Base-by-base conservation (phyloP, 2,329 filamentous ascomycete species). In the Corynespora cassiicola region DNA sequence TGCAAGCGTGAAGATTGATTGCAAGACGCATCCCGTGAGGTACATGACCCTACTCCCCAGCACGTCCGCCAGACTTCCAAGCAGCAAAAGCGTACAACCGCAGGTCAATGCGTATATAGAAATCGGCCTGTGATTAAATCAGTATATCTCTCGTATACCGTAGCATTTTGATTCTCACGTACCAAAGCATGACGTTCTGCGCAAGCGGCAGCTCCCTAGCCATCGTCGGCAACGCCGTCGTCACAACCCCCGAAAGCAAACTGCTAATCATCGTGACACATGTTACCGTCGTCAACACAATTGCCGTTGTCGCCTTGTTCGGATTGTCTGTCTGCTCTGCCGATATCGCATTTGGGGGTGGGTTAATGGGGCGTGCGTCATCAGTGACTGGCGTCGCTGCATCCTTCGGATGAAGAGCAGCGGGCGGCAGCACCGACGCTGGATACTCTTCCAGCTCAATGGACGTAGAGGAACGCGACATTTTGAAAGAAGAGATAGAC, bases 51-150 rank as follows among this genome's bases (percentile, higher is more conserved):
- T 58, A 27, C 68, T 71, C 0, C 78, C 78, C 3, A 80, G 65
- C 0, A 76, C 70, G 58, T 81, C 77, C 6, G 76, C 70, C 6
- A 80, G 56, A 3, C 77, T 74, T 3, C 78, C 78, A 3, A 71
- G 68, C 2, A 80, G 54, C 1, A 81, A 65, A 0, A 81, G 69
- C 5, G 72, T 73, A 28, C 74, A 76, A 30, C 74, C 76, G 34
- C 71, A 72, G 0, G 75, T 75, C 11, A 80, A 47, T 3, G 63
- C 47, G 36, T 66, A 66, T 9, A 69, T 55, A 1, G 65, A 68
- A n/a, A 63, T 53, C 4, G 65, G 66, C 65, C 65, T 66, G 27
- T 9, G 21, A 49, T 14, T 1, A 30, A n/a, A 47, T 52, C 14
- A 54, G 39, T 26, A 41, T 20, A 10, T 31, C 11, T n/a, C n/a